These are phyloP conservation scores for Takakia lepidozioides DNA, from an alignment of 225 moss, liverwort and hornwort genomes.

Conservation along the genomic window DNA sequence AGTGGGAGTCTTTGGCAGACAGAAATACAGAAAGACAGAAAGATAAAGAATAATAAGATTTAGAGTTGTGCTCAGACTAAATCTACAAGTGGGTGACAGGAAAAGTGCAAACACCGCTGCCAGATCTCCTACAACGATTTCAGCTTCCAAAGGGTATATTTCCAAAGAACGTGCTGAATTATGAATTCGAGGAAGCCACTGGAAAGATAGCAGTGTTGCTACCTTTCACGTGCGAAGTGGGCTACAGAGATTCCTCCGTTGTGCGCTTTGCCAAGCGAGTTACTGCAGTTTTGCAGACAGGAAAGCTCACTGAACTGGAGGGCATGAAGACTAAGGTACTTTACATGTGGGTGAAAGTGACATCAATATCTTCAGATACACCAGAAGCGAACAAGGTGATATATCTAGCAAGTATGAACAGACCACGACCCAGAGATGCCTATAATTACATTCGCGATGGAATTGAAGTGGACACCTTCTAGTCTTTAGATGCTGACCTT, in stretches of 20 bases:
- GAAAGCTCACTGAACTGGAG: constrained; percentile 69
- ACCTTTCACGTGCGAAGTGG: constrained; percentile 72
- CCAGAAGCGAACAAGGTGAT: constrained; percentile 63
- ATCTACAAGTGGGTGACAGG: constrained; percentile 26
- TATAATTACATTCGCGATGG: constrained; percentile 69
- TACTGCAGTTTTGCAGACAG: constrained; percentile 51
- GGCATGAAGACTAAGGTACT: constrained; percentile 92
- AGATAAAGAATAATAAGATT: too few relatives aligned
- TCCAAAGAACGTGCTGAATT: constrained; percentile 72
- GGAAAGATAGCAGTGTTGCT: constrained; percentile 60
- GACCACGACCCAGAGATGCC: constrained; percentile 66
- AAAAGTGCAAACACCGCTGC: constrained; percentile 72
- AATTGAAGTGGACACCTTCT: constrained; percentile 75
- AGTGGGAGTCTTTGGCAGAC: too few relatives aligned
- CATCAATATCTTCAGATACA: constrained; percentile 64
- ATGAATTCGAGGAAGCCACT: constrained; percentile 73
- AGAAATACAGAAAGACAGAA: background rate
- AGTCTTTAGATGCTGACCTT: too few relatives aligned
- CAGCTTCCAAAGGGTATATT: constrained; percentile 76
- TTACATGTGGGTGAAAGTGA: constrained; percentile 95
- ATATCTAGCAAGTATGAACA: constrained; percentile 83
- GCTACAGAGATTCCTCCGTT: constrained; percentile 73
- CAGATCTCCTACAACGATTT: constrained; percentile 73
- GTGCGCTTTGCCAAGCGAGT: constrained; percentile 66
- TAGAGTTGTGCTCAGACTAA: background rate